Percentiles rank a stretch among this genome's conserved stretches.
These are phyloP conservation scores for Tetradesmus lagerheimii DNA, from an alignment of 139 green algal species.

Conservation along the genomic window DNA sequence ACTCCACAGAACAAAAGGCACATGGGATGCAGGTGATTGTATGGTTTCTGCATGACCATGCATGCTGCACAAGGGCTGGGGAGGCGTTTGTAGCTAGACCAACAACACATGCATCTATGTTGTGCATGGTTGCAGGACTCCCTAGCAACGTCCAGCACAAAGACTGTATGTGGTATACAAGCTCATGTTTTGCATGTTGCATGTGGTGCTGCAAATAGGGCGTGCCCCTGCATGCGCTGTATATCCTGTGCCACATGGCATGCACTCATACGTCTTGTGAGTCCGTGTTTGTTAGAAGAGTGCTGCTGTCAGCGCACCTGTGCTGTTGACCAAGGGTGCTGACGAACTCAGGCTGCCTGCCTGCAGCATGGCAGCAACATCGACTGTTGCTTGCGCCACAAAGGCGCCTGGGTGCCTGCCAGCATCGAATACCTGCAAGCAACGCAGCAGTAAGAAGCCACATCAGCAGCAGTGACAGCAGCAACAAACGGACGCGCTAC, in stretches of 20 bases:
- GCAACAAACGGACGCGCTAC: too few species aligned
- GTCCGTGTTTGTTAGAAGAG: background rate
- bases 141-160: background rate
- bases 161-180: background rate
- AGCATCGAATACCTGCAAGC: slow-evolving; percentile 38
- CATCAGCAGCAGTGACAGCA: background rate
- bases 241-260: background rate
- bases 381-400: background rate
- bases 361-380: slow-evolving; percentile 32
- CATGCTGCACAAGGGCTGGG: background rate
- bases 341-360: background rate
- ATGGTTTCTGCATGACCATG: background rate
- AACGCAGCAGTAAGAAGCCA: too few species aligned
- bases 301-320: background rate
- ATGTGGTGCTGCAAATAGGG: too few species aligned
- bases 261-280: background rate
- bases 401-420: background rate
- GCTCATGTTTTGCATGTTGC: too few species aligned
- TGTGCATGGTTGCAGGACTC: background rate
- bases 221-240: too few species aligned
- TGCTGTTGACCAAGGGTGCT: slow-evolving; percentile 10
- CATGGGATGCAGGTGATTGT: too few species aligned
- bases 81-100: too few species aligned
- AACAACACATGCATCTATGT: too few species aligned
- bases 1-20: too few species aligned